Evolutionary conservation across 331 rosid genomes (phyloP).

Genomic region (Saraca asoca): DNA sequence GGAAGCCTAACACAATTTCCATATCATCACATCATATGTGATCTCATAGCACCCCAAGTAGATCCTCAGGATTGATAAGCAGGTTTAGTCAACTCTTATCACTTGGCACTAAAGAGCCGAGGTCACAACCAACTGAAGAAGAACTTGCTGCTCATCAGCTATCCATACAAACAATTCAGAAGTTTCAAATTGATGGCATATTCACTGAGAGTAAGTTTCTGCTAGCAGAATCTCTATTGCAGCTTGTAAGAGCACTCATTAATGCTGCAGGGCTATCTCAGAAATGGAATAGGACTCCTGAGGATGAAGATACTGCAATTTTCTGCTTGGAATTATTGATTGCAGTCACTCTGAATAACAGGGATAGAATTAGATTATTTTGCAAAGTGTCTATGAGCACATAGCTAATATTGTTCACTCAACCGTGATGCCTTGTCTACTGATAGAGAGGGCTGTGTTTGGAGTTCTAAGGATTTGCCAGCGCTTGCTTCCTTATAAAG

Average conservation of each 20-base stretch:
- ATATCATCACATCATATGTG: slow-evolving; percentile 67
- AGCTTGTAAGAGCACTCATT: slow-evolving; percentile 88
- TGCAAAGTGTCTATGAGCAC: slow-evolving; percentile 98
- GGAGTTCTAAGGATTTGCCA: slow-evolving; percentile 97
- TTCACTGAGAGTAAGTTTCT: slow-evolving; percentile 92
- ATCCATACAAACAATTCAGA: slow-evolving; percentile 81
- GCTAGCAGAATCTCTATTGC: slow-evolving; percentile 90
- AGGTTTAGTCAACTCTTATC: slow-evolving; percentile 97
- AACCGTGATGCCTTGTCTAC: slow-evolving; percentile 88
- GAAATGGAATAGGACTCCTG: slow-evolving; percentile 84
- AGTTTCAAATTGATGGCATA: slow-evolving; percentile 87
- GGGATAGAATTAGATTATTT: slow-evolving; percentile 90
- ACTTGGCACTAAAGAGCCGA: slow-evolving; percentile 89
- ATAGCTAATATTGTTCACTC: slow-evolving; percentile 91
- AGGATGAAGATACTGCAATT: slow-evolving; percentile 98
- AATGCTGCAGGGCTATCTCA: slow-evolving; percentile 95
- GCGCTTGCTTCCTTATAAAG: slow-evolving; percentile 96
- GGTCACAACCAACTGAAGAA: slow-evolving; percentile 80
- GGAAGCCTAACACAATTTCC: slow-evolving; percentile 65
- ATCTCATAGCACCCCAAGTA: slow-evolving; percentile 75
- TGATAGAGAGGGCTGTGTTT: slow-evolving; percentile 96
- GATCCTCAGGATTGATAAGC: slow-evolving; percentile 91
- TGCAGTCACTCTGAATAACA: slow-evolving; percentile 91
- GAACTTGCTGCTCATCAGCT: slow-evolving; percentile 94
- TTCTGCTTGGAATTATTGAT: slow-evolving; percentile 93